Evolutionary conservation across 495 filamentous ascomycete genomes (phyloP), one percentile per base, ranked within the genome.

Genomic region (Talaromyces nanjingensis): DNA sequence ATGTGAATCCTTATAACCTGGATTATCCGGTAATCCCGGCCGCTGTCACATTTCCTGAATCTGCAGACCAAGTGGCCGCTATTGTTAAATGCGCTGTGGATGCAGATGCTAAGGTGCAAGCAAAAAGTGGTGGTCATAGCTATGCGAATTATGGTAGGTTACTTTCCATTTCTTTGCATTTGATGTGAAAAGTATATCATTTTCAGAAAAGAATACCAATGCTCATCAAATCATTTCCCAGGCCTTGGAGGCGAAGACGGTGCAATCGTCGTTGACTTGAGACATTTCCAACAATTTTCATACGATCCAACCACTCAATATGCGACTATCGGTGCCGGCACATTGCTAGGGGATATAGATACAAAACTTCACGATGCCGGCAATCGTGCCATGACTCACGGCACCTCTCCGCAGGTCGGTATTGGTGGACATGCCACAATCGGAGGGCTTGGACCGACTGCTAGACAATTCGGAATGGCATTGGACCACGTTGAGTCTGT

Each of bases 371-470:
- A 81, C 64, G 73, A 81, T 16, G 78, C 84, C 55, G 86, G 84
- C 0, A 74, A 83, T 39, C 77, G 87, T 12, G 89, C 87, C 29
- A 77, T 91, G 2, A 76, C 86, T 5, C 87, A 87, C 65, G 86
- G 84, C 27, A 84, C 83, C 16, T 86, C 83, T 65, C 80, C 86
- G 55, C 75, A 71, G 27, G 83, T 87, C 45, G 89, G 88, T 31
- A 82, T 90, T 34, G 86, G 83, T 37, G 88, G 89, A 11, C 88
- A 91, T 72, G 79, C 82, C 53, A 84, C 84, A 7, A 86, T 89
- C 64, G 87, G 87, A 33, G 87, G 87, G 20, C 87, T 78, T 65
- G 87, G 87, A 6, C 75, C 78, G 54, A 72, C 72, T 24, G 84
- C 82, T 14, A 78, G 86, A 22, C 75, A 78, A 34, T 87, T 83